Conservation (phyloP, 257 asterid species). For the Petrea volubilis region DNA sequence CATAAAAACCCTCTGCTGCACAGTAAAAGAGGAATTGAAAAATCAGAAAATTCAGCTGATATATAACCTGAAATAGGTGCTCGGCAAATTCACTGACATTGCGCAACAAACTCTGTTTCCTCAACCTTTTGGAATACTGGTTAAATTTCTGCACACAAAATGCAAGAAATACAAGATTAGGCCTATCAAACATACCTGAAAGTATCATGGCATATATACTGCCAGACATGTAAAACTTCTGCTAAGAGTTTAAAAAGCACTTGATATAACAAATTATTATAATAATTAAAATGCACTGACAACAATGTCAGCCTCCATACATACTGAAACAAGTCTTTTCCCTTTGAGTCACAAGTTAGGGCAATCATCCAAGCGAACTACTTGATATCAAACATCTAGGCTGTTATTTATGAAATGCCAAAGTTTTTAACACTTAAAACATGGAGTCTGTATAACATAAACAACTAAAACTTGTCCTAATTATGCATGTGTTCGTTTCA, state of each 20-base stretch:
- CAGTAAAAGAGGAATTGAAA: neutral
- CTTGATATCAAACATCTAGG: neutral
- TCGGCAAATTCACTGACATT: slow-evolving; percentile 73
- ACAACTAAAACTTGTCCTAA: neutral
- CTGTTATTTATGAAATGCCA: too few relatives aligned
- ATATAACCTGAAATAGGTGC: slow-evolving; percentile 65
- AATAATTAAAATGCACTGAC: neutral
- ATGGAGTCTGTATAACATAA: too few relatives aligned
- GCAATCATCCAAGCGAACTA: neutral
- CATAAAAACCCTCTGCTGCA: neutral
- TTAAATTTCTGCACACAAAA: slow-evolving; percentile 49
- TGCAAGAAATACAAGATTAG: slow-evolving; percentile 12
- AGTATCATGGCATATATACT: neutral
- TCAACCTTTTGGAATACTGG: slow-evolving; percentile 49
- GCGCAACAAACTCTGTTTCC: slow-evolving; percentile 54
- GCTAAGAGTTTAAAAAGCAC: too few relatives aligned
- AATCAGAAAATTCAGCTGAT: neutral
- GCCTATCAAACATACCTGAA: neutral
- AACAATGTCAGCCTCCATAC: slow-evolving; percentile 1
- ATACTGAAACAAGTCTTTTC: neutral
- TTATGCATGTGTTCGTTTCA: neutral
- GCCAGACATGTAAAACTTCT: slow-evolving; percentile 3
- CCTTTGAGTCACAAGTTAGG: neutral
- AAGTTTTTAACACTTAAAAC: too few relatives aligned
- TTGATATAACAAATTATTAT: too few relatives aligned